Conservation (phyloP, 257 asterid genomes). For the Nicotiana attenuata region DNA sequence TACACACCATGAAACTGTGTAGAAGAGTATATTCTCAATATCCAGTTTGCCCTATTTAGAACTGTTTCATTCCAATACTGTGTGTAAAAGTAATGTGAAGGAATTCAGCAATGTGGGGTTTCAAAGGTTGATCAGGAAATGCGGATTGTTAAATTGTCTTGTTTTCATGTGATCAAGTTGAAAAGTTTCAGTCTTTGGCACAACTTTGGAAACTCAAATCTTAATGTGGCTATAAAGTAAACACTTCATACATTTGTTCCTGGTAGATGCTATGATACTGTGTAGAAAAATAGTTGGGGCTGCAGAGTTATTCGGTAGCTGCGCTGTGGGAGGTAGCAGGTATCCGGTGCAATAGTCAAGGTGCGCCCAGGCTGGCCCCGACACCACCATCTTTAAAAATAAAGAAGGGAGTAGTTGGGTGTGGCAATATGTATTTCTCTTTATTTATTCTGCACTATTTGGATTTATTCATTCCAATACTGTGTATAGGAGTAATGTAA, state of each 20-base stretch:
- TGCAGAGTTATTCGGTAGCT: too few relatives aligned
- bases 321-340: too few relatives aligned
- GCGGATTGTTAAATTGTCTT: background rate
- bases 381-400: too few relatives aligned
- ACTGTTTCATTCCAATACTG: background rate
- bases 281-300: too few relatives aligned
- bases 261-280: background rate
- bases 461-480: background rate
- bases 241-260: too few relatives aligned
- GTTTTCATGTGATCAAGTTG: conserved; percentile 47
- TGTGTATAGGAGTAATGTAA: background rate
- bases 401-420: too few relatives aligned
- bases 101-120: background rate
- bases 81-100: background rate
- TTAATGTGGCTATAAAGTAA: conserved; percentile 39
- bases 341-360: too few relatives aligned
- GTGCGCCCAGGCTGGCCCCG: too few relatives aligned
- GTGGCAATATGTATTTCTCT: too few relatives aligned
- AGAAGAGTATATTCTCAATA: background rate
- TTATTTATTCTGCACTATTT: background rate
- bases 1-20: background rate
- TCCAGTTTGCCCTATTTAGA: background rate
- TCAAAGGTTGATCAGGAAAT: background rate
- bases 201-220: conserved; percentile 60
- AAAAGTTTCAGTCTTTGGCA: conserved; percentile 59